phyloP scores from a whole-genome alignment of 2,329 filamentous ascomycete genomes.

The Chaetomium strumarium region DNA sequence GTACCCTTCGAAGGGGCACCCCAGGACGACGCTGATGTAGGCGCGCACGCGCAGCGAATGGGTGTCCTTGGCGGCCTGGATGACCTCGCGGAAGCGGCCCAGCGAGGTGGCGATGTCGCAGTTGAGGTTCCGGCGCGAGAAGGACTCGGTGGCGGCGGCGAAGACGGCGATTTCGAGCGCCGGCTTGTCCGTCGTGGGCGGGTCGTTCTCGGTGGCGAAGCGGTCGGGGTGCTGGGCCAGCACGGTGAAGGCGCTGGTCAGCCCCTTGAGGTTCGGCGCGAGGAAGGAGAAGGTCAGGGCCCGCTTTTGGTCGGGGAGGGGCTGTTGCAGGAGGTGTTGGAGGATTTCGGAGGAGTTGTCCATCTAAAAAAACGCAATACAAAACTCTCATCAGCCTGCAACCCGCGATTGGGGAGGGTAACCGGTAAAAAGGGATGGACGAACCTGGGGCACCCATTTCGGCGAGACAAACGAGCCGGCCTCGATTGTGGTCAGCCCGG shows the following conservation, averaged over 20 bases:
- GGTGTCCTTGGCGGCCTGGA: conserved; percentile 57
- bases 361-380: conserved; percentile 18
- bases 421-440: conserved; percentile 7
- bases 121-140: conserved; percentile 77
- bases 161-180: conserved; percentile 72
- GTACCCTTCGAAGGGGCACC: conserved; percentile 69
- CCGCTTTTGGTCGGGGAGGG: conserved; percentile 45
- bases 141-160: conserved; percentile 73
- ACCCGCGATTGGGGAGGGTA: background rate
- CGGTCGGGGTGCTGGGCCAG: conserved; percentile 46
- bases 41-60: conserved; percentile 64
- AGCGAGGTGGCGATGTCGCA: conserved; percentile 71
- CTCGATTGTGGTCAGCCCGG: conserved; percentile 69
- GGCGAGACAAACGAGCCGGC: conserved; percentile 77
- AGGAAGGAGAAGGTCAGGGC: conserved; percentile 74
- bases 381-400: too few species aligned
- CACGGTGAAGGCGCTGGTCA: conserved; percentile 55
- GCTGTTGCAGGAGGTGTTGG: conserved; percentile 56
- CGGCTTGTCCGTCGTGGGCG: conserved; percentile 31
- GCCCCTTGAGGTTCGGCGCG: conserved; percentile 68
- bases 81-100: conserved; percentile 62
- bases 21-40: conserved; percentile 74
- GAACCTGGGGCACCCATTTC: conserved; percentile 77
- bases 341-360: conserved; percentile 62
- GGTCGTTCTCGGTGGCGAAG: conserved; percentile 45